A percentile compares a stretch with the other conserved stretches of the same genome.
Conservation (phyloP, 768 basidiomycete species). For the Psilocybe azurescens region DNA sequence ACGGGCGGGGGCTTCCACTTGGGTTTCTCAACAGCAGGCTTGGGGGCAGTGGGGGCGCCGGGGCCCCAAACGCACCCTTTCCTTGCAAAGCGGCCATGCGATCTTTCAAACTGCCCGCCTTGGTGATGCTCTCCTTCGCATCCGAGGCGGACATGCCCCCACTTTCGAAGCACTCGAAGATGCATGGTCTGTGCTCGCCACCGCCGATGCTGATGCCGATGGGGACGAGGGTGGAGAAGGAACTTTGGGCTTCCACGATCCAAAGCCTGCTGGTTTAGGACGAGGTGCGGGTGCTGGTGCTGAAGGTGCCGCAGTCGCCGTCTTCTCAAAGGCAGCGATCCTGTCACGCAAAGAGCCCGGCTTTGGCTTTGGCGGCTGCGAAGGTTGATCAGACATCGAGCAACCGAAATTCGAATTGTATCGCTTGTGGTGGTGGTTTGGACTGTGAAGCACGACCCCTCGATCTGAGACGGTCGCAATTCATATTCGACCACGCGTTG, state of each 20-base stretch:
- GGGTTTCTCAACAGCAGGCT: constrained; percentile 69
- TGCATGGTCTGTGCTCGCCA: constrained; percentile 20
- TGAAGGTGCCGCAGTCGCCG: constrained; percentile 43
- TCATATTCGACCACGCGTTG: constrained; percentile 6
- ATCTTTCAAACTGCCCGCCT: constrained; percentile 84
- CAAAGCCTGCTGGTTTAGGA: constrained; percentile 69
- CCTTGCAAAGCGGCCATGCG: constrained; percentile 95
- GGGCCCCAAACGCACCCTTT: constrained; percentile 76
- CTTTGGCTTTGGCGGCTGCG: constrained; percentile 65
- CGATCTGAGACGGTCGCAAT: constrained; percentile 9
- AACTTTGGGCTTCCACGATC: constrained; percentile 72
- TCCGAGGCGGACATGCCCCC: constrained; percentile 82
- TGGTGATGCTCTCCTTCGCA: constrained; percentile 85
- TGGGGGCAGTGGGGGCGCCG: constrained; percentile 53
- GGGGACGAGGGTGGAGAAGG: constrained; percentile 55
- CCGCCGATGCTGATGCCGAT: constrained; percentile 32
- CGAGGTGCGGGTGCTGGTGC: constrained; percentile 56
- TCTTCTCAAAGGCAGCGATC: constrained; percentile 88
- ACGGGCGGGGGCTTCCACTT: constrained; percentile 88
- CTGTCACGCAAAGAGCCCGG: constrained; percentile 84
- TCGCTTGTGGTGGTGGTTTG: constrained; percentile 5
- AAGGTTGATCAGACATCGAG: constrained; percentile 62
- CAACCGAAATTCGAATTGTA: not conserved
- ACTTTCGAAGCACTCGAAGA: constrained; percentile 22
- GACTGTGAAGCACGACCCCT: constrained; percentile 1